phyloP scores from a whole-genome alignment of 164 flowering plant genomes.

The Piper longum region DNA sequence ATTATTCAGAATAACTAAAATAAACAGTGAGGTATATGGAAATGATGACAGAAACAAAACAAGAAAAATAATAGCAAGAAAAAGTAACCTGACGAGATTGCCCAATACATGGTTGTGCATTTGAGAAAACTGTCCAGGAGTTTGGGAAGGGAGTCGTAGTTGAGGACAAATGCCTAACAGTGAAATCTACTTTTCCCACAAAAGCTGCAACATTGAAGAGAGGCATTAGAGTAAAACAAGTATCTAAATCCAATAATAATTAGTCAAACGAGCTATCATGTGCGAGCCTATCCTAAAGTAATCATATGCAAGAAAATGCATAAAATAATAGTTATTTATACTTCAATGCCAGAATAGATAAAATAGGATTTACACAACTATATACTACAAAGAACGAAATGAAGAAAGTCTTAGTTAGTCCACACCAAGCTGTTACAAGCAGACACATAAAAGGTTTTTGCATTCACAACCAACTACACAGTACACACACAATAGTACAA shows the following conservation, averaged over 20 bases:
- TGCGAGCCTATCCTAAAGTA: not conserved
- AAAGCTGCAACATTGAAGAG: conserved; percentile 30
- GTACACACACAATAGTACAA: too few species aligned
- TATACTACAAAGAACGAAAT: too few species aligned
- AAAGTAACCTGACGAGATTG: conserved; percentile 41
- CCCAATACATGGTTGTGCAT: conserved; percentile 50
- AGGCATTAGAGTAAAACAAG: not conserved
- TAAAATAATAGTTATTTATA: too few species aligned
- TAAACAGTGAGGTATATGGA: too few species aligned
- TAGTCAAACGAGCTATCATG: not conserved
- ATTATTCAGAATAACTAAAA: too few species aligned
- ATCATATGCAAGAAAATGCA: too few species aligned
- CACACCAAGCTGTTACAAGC: too few species aligned
- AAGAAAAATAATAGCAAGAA: not conserved
- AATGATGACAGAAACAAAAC: not conserved
- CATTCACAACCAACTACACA: too few species aligned
- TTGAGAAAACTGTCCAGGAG: conserved; percentile 36
- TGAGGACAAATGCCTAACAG: conserved; percentile 82
- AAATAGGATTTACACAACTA: too few species aligned
- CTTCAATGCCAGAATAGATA: too few species aligned
- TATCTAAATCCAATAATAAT: not conserved
- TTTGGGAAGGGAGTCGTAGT: conserved; percentile 42
- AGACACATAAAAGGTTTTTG: too few species aligned
- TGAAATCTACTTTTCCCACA: conserved; percentile 87
- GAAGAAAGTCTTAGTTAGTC: too few species aligned